Percentiles rank a stretch among this genome's conserved stretches.
Evolutionary conservation across 1,284 basidiomycete species (phyloP).

Genomic region (Cerrena zonata): DNA sequence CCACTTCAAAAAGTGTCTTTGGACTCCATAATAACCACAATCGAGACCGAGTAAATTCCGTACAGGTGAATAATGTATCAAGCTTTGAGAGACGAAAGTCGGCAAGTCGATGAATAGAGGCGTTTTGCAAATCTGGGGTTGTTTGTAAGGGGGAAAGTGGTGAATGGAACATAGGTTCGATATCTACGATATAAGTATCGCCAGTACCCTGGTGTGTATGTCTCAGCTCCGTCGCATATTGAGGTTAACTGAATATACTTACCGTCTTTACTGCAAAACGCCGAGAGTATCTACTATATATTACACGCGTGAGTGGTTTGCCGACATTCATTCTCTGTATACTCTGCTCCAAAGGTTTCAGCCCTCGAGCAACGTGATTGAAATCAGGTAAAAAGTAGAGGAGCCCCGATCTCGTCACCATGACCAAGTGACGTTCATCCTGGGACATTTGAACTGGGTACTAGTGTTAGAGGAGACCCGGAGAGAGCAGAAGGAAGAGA

Average conservation of each 20-base stretch:
- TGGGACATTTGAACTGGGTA: slow-evolving; percentile 17
- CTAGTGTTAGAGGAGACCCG: neutral
- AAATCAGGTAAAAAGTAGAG: slow-evolving; percentile 21
- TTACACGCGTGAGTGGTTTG: neutral
- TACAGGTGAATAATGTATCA: neutral
- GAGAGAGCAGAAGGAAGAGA: neutral
- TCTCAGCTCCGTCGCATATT: neutral
- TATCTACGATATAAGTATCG: neutral
- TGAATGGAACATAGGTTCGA: neutral
- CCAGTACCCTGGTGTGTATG: neutral
- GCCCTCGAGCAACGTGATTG: slow-evolving; percentile 17
- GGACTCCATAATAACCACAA: neutral
- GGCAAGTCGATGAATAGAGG: neutral
- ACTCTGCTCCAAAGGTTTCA: neutral
- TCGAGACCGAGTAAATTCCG: neutral
- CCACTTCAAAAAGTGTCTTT: neutral
- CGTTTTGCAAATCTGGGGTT: neutral
- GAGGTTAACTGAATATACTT: neutral
- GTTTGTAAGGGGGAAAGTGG: neutral
- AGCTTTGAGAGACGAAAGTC: slow-evolving; percentile 1
- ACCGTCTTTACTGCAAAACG: slow-evolving; percentile 4
- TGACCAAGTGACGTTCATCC: slow-evolving; percentile 19
- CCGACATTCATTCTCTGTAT: neutral
- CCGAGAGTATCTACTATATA: neutral
- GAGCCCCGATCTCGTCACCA: slow-evolving; percentile 18